Percentiles rank a stretch among this genome's conserved stretches.
Conservation (phyloP, 2,329 filamentous ascomycete genomes). For the Mariannaea sp. region DNA sequence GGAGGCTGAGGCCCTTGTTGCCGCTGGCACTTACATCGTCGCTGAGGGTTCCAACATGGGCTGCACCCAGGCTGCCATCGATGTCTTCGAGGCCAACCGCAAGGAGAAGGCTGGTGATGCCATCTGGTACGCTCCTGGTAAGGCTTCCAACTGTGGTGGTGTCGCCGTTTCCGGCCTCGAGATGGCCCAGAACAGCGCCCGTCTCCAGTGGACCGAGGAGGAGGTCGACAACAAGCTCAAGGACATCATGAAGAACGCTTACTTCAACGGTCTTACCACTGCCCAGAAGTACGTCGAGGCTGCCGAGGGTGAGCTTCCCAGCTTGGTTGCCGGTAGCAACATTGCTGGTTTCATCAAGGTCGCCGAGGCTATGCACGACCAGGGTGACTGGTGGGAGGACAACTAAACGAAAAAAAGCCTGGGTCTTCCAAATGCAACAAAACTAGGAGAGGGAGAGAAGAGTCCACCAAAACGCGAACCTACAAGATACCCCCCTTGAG, state of each 20-base stretch:
- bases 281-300: conserved; percentile 85
- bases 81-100: conserved; percentile 83
- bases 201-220: conserved; percentile 83
- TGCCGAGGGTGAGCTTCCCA: conserved; percentile 83
- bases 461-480: conserved; percentile 17
- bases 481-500: conserved; percentile 28
- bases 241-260: conserved; percentile 92
- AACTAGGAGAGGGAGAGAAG: conserved; percentile 12
- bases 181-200: conserved; percentile 97
- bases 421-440: not conserved
- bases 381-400: conserved; percentile 84
- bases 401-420: conserved; percentile 7
- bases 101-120: conserved; percentile 69
- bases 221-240: conserved; percentile 92
- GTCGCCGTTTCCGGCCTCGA: conserved; percentile 96
- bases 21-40: conserved; percentile 78
- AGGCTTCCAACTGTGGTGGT: conserved; percentile 97
- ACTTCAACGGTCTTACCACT: conserved; percentile 85
- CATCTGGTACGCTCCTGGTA: conserved; percentile 96
- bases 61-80: conserved; percentile 93
- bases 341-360: conserved; percentile 99
- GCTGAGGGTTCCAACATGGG: conserved; percentile 99
- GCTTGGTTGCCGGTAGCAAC: conserved; percentile 90
- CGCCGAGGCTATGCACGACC: conserved; percentile 89
- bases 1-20: conserved; percentile 83